Conservation (phyloP, 176 grass and related monocot species). For the Phoenix roebelenii region DNA sequence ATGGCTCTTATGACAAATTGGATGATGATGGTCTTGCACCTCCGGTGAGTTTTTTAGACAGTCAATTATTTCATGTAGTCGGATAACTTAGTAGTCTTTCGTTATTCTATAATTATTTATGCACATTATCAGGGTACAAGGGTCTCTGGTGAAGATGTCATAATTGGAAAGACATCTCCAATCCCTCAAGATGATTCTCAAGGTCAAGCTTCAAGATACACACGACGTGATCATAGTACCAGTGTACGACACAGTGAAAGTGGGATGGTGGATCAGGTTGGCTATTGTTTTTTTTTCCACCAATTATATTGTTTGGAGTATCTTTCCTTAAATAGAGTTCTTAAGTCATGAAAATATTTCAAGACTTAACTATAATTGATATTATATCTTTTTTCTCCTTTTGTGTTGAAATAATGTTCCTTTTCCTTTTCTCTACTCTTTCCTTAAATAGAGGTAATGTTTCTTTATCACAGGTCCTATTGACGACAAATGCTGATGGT, state of each 20-base stretch:
- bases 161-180: conserved; percentile 96
- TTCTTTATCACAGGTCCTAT: conserved; percentile 47
- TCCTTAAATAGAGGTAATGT: background rate
- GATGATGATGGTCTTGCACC: conserved; percentile 98
- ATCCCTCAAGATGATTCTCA: conserved; percentile 95
- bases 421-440: too few relatives aligned
- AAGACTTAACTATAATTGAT: too few relatives aligned
- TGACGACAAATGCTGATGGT: conserved; percentile 99
- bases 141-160: conserved; percentile 93
- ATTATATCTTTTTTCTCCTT: background rate
- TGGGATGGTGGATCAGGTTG: conserved; percentile 96
- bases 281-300: conserved; percentile 8
- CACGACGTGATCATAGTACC: conserved; percentile 88
- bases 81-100: background rate
- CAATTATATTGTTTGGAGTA: background rate
- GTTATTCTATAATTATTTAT: background rate
- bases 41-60: conserved; percentile 47
- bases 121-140: conserved; percentile 62
- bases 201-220: conserved; percentile 82
- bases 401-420: background rate
- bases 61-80: background rate
- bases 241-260: conserved; percentile 89
- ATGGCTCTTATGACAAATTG: conserved; percentile 98
- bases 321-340: too few relatives aligned
- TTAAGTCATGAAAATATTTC: too few relatives aligned